Percentiles rank a stretch among this genome's conserved stretches.
phyloP scores from a whole-genome alignment of 306 rosid species.

The Prunus mongolica region DNA sequence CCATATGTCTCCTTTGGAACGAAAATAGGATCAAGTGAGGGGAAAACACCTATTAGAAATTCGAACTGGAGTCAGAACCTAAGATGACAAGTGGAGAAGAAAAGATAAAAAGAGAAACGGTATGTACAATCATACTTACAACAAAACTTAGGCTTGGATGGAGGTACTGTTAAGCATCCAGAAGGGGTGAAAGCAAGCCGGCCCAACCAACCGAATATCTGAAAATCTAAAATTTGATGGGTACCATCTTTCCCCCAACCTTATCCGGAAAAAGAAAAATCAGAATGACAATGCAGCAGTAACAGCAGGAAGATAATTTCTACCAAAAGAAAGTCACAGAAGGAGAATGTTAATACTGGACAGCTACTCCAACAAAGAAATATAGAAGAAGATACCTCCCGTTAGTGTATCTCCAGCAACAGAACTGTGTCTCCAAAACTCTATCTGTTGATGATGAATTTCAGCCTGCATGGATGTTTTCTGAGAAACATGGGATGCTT shows the following conservation, averaged over 20 bases:
- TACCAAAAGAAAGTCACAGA: not conserved
- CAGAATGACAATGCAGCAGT: not conserved
- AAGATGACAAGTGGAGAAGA: not conserved
- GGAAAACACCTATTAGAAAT: conserved; percentile 21
- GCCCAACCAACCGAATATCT: conserved; percentile 17
- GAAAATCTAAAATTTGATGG: not conserved
- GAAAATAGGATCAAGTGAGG: not conserved
- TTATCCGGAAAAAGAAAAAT: no score
- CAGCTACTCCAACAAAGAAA: not conserved
- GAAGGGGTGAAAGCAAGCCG: conserved; percentile 28
- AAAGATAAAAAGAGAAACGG: not conserved
- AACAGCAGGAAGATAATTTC: not conserved
- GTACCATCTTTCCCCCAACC: not conserved
- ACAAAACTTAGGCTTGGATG: conserved; percentile 13
- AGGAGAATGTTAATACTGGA: not conserved
- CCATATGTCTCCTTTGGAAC: no score
- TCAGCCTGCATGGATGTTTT: not conserved
- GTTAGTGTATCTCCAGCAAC: not conserved
- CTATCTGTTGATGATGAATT: not conserved
- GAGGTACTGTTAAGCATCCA: conserved; percentile 17
- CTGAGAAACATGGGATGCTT: not conserved
- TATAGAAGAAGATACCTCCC: conserved; percentile 2
- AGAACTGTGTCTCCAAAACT: conserved; percentile 17
- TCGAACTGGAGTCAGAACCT: not conserved
- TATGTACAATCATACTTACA: not conserved